phyloP scores from a whole-genome alignment of 1,284 basidiomycete species.

The Agroathelia rolfsii region DNA sequence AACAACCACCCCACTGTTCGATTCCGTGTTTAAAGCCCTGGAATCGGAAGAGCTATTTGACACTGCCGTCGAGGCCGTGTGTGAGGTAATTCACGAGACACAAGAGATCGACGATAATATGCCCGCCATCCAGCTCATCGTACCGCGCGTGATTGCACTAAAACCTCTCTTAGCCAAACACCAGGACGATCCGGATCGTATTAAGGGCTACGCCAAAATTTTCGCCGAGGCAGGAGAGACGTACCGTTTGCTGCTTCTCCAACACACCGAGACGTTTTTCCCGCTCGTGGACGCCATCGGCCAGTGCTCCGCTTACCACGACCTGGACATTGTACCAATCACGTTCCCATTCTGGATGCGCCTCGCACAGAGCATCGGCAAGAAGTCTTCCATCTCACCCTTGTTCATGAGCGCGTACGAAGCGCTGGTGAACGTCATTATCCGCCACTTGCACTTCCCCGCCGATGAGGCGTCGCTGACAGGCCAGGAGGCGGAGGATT shows the following conservation, averaged over 20 bases:
- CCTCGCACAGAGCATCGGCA: conserved; percentile 75
- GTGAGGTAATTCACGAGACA: conserved; percentile 95
- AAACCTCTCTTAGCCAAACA: conserved; percentile 50
- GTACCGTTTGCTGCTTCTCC: conserved; percentile 83
- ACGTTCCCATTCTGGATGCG: conserved; percentile 99
- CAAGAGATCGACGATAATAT: conserved; percentile 96
- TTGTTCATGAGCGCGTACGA: conserved; percentile 77
- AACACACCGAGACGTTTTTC: conserved; percentile 84
- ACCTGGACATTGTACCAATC: conserved; percentile 95
- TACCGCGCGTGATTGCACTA: conserved; percentile 74
- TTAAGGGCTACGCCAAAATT: conserved; percentile 85
- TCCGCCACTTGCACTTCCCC: conserved; percentile 90
- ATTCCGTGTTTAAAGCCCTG: conserved; percentile 77
- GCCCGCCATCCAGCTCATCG: conserved; percentile 77
- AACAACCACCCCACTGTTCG: conserved; percentile 73
- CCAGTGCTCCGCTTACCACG: conserved; percentile 87
- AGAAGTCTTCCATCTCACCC: conserved; percentile 57
- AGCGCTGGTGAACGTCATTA: conserved; percentile 79
- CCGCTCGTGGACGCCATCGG: conserved; percentile 93
- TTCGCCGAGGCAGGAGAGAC: conserved; percentile 96
- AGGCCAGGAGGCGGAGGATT: conserved; percentile 87
- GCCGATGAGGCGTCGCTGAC: conserved; percentile 54
- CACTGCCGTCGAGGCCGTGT: conserved; percentile 83
- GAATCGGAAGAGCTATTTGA: conserved; percentile 86
- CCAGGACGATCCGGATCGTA: conserved; percentile 77